Base-by-base conservation (phyloP, 768 basidiomycete genomes). In the Arthromyces matolae region DNA sequence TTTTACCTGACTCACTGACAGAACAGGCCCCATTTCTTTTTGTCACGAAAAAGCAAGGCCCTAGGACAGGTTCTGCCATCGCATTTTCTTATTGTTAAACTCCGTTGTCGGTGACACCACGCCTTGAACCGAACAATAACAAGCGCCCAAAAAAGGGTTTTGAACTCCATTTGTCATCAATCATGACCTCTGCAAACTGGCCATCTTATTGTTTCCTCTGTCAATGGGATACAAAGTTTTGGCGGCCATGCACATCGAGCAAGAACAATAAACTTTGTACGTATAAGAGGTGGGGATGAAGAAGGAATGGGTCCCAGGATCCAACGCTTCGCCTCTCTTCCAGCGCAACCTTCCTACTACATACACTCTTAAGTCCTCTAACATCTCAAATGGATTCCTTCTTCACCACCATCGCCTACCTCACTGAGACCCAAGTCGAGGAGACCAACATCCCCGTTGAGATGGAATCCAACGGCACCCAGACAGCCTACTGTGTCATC, bases 371-470 rank as follows among this genome's bases (percentile, higher is more conserved):
- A 22, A 18, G n/a, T n/a, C n/a, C n/a, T n/a, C 29, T 2, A 20
- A 31, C 27, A 9, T 22, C 25, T 38, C 44, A 36, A 12, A 52
- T 52, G 51, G 51, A 52, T 27, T 45, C 46, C 38, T 52, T 52
- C 19, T 34, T 38, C 13, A 20, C 29, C 41, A 41, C 23, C 24
- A 32, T 44, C 9, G 14, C 24, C 12, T 28, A 20, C 34, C 33
- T 42, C 19, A 4, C 42, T 19, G 8, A 19, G 22, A 43, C 33
- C 12, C 37, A 52, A 14, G 37, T 36, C 16, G 51, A 52, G 43
- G 42, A 41, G 12, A 45, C 34, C 19, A n/a, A 18, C 13, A 6
- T 35, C n/a, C 42, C 32, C 16, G 29, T 13, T 14, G 42, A 52
- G 16, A 43, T 39, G 27, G 51, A 52, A 19, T 5, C 1, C 16